Percentiles rank a stretch among this genome's conserved stretches.
Evolutionary conservation across 2,329 filamentous ascomycete genomes (phyloP).

Genomic region (Fusarium nygamai): DNA sequence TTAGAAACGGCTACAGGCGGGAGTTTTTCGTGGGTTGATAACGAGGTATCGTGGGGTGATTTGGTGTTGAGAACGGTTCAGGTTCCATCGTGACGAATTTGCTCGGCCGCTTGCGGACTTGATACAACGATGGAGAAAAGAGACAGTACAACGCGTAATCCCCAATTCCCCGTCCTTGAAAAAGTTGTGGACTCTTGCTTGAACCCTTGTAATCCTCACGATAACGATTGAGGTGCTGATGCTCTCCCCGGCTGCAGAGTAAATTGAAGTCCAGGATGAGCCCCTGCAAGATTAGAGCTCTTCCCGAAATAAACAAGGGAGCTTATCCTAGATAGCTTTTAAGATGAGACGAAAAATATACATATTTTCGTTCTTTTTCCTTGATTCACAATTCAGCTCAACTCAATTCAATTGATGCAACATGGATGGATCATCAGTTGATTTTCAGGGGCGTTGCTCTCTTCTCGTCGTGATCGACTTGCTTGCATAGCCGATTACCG

Average conservation of each 20-base stretch:
- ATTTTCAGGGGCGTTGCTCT: constrained; percentile 24
- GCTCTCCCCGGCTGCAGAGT: constrained; percentile 4
- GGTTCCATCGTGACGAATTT: background rate
- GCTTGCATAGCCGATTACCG: constrained; percentile 34
- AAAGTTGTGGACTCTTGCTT: constrained; percentile 15
- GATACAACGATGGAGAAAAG: constrained; percentile 3
- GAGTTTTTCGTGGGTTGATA: constrained; percentile 27
- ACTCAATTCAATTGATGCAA: background rate
- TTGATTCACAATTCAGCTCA: background rate
- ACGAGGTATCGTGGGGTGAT: constrained; percentile 25
- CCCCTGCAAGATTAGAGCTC: constrained; percentile 1
- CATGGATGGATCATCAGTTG: background rate
- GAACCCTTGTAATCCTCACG: constrained; percentile 13
- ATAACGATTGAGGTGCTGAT: constrained; percentile 13
- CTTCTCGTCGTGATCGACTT: constrained; percentile 20
- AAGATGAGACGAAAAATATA: constrained; percentile 6
- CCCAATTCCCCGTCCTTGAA: constrained; percentile 26
- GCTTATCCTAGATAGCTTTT: background rate
- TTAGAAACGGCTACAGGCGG: constrained; percentile 31
- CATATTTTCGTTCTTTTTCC: background rate
- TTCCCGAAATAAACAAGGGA: constrained; percentile 38
- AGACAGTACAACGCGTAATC: constrained; percentile 19
- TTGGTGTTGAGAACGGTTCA: background rate
- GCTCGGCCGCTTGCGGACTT: background rate
- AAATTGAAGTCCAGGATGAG: constrained; percentile 28